These are phyloP conservation scores for Malus hybrid DNA, from an alignment of 331 rosid species.

Conservation along the genomic window DNA sequence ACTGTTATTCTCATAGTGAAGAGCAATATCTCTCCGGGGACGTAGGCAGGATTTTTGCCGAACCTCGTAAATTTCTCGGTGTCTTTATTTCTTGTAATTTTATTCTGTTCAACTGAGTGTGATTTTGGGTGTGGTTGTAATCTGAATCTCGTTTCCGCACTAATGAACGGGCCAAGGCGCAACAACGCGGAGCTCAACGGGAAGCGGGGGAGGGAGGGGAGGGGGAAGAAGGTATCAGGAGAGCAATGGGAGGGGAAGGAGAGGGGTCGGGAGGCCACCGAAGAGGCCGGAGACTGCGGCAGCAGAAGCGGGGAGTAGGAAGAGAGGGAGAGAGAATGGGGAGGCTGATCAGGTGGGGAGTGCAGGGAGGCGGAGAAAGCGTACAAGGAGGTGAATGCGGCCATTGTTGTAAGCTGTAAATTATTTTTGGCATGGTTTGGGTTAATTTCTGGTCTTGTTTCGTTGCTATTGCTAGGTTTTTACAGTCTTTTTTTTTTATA, in stretches of 20 bases:
- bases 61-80: no score
- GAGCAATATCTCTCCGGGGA: no score
- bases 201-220: constrained; percentile 7
- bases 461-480: constrained; percentile 2
- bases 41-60: no score
- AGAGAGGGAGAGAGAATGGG: constrained; percentile 14
- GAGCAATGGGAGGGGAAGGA: constrained; percentile 5
- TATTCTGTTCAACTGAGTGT: no score
- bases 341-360: constrained; percentile 20
- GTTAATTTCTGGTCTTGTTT: background rate
- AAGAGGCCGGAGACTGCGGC: constrained; percentile 9
- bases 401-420: constrained; percentile 23
- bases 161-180: no score
- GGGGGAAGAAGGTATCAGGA: constrained; percentile 2
- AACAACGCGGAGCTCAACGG: no score
- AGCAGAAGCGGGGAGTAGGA: background rate
- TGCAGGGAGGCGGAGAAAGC: constrained; percentile 26
- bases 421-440: background rate
- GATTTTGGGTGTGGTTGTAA: no score
- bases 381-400: constrained; percentile 23
- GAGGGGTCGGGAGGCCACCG: constrained; percentile 23
- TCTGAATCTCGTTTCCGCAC: no score
- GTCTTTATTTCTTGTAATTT: no score
- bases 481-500: background rate
- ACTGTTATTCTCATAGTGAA: no score